phyloP scores from a whole-genome alignment of 2,329 filamentous ascomycete species.

The Talaromyces marneffei region DNA sequence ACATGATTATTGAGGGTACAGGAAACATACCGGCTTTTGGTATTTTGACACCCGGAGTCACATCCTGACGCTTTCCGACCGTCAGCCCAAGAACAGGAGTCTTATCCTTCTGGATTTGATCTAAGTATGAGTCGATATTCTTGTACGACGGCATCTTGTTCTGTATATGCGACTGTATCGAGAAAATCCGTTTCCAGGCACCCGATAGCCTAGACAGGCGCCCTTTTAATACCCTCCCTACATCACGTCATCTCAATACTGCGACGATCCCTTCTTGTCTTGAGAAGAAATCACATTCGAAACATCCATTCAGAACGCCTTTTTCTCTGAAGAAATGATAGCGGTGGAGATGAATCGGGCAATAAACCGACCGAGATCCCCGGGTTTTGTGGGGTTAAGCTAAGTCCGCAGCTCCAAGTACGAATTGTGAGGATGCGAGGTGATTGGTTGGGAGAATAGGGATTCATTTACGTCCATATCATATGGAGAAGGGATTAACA shows the following conservation, averaged over 20 bases:
- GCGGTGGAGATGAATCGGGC: not conserved
- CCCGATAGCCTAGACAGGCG: too few species aligned
- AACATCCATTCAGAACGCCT: not conserved
- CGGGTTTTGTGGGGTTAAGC: conserved; percentile 10
- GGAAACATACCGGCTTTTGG: conserved; percentile 25
- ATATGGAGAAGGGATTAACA: not conserved
- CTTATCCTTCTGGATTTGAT: conserved; percentile 26
- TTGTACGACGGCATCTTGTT: conserved; percentile 18
- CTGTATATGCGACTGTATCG: not conserved
- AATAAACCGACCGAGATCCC: not conserved
- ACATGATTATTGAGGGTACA: not conserved
- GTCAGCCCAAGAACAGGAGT: conserved; percentile 31
- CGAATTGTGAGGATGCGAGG: not conserved
- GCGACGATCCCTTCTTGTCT: not conserved
- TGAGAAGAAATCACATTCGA: not conserved
- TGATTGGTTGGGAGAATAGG: not conserved
- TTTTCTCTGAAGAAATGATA: conserved; percentile 1
- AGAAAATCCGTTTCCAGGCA: too few species aligned
- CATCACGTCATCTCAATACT: not conserved
- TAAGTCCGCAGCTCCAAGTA: conserved; percentile 5
- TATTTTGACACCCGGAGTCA: conserved; percentile 28
- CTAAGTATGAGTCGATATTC: conserved; percentile 18
- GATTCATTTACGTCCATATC: not conserved
- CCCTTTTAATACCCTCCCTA: not conserved
- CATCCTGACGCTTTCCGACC: conserved; percentile 21